phyloP scores from a whole-genome alignment of 768 basidiomycete species.

The Pisolithus microcarpus region DNA sequence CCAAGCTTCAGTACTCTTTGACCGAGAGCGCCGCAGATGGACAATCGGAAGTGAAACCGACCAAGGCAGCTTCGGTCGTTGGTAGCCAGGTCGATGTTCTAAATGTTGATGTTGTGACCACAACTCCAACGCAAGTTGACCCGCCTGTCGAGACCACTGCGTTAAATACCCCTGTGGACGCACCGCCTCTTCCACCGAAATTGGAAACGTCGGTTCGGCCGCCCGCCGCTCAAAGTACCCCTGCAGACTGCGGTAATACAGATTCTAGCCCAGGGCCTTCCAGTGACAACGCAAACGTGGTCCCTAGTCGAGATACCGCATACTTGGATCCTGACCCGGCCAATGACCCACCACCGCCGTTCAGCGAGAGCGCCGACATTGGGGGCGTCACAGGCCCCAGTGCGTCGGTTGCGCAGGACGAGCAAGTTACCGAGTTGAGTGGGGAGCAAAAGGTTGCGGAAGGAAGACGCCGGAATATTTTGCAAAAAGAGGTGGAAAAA shows the following conservation, averaged over 20 bases:
- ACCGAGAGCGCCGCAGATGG: not conserved
- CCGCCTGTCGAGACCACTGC: conserved; percentile 7
- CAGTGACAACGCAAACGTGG: not conserved
- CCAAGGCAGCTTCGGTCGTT: not conserved
- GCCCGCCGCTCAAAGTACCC: not conserved
- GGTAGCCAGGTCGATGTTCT: conserved; percentile 8
- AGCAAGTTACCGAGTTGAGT: conserved; percentile 14
- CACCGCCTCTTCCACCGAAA: conserved; percentile 4
- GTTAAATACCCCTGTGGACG: conserved; percentile 7
- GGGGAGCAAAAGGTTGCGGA: conserved; percentile 15
- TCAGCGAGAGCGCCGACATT: conserved; percentile 14
- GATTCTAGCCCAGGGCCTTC: conserved; percentile 5
- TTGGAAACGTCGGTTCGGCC: not conserved
- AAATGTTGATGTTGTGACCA: conserved; percentile 5
- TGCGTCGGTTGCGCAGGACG: conserved; percentile 14
- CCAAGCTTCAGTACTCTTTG: conserved; percentile 3
- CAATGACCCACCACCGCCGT: conserved; percentile 22
- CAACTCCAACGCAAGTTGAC: conserved; percentile 22
- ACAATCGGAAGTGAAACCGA: conserved; percentile 3
- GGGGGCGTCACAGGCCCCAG: conserved; percentile 1
- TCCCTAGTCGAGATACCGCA: not conserved
- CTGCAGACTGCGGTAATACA: conserved; percentile 3
- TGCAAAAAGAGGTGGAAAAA: conserved; percentile 10
- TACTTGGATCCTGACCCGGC: conserved; percentile 5
- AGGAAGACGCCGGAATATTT: conserved; percentile 16